Base-by-base conservation (phyloP, 371 early-diverging fungal genomes). In the Mortierella sp. region DNA sequence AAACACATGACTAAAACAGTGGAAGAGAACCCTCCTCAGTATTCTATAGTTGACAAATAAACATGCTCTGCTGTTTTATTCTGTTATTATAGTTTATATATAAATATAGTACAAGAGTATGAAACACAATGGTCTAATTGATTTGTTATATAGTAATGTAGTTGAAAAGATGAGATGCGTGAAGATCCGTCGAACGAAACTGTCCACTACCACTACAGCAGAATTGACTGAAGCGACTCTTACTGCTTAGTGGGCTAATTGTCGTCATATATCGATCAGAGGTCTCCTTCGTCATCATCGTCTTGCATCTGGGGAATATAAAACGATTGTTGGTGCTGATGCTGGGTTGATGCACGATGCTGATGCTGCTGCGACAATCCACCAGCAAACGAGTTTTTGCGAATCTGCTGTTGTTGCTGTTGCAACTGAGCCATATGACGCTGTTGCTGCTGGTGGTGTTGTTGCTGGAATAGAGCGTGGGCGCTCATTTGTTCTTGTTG, bases 231-330 rank as follows among this genome's bases (percentile, higher is more conserved):
- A n/a, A n/a, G n/a, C n/a, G n/a, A n/a, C n/a, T n/a, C n/a, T n/a
- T n/a, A n/a, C n/a, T n/a, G n/a, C n/a, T n/a, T n/a, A n/a, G n/a
- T n/a, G n/a, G n/a, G n/a, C n/a, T n/a, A n/a, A n/a, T n/a, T n/a
- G n/a, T n/a, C 45, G 13, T 45, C 49, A 32, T 29, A 29, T 13
- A 61, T 22, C 3, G 40, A 37, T 5, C 34, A 5, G 45, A 55
- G 37, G 13, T 40, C 71, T n/a, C 31, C 47, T 4, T 28, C 68
- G 8, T 68, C 72, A 22, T 80, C 81, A 19, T 79, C 80, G n/a
- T 77, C 78, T 43, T 78, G 68, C 71, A 63, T 66, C 57, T 70
- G 71, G 6, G 81, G 81, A 43, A 80, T 80, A 57, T 80, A 75
- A 42, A 75, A 75, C 8, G 81, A 40, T 56, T 79, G 78, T 23